Evolutionary conservation across 179 eudicot genomes (phyloP), one percentile per base, ranked within the genome.

Genomic region (Pouteria campechiana): DNA sequence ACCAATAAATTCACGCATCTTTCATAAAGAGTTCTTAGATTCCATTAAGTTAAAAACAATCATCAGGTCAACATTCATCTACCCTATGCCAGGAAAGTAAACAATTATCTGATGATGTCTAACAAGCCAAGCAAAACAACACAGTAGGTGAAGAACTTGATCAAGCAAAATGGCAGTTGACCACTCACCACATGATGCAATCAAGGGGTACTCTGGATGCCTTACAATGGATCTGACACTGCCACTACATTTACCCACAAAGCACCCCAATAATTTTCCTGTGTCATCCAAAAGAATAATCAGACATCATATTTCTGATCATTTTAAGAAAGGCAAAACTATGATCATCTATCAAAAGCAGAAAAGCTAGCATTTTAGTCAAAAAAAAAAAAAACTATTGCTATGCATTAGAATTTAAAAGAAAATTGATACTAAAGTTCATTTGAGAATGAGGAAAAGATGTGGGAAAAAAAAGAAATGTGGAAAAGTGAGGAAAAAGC

Each of bases 161-260:
- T 14, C 8, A 21, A 24, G n/a, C 36, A 22, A 50, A 44, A 28
- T 7, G 31, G 15, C 23, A 29, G 29, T 12, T 5, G 22, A 31
- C n/a, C 8, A 55, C 84, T 61, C 49, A 90, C 99, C 99, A 57
- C 96, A 90, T 35, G 99, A 86, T 31, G 99, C 99, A 68, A 90
- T 65, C 36, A 90, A 66, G 41, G 96, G 81, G 31, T 65, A 81
- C 48, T 79, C 61, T 2, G 94, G 92, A 41, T 90, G 99, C 63
- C 94, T 68, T 49, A 62, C 74, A 50, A 90, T 75, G 53, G 96
- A 82, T 58, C 88, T 77, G 45, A 90, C 87, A 70, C 96, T 90
- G 57, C 99, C 98, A 23, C 92, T 66, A 64, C 96, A 82, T 63
- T 90, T 90, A 16, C 98, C 96, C 48, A 82, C 31, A 55, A 86